Conservation (phyloP, 2,329 filamentous ascomycete species). For the Chlorencoelia australis region DNA sequence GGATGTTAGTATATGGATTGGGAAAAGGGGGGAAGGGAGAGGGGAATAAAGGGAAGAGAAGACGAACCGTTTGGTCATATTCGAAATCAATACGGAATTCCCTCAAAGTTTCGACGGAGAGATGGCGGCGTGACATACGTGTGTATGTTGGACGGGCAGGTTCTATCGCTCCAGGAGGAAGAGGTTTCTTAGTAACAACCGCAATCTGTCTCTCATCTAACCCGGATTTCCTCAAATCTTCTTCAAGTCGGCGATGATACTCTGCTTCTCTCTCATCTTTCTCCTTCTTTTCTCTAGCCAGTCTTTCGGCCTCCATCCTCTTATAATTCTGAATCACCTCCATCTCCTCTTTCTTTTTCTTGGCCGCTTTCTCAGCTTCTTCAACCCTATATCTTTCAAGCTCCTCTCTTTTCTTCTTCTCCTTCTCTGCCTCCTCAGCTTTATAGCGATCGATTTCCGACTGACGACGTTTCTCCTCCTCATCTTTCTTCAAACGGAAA, state of each 20-base stretch:
- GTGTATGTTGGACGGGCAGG: slow-evolving; percentile 45
- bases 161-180: not conserved
- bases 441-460: too few relatives aligned
- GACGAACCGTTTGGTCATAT: slow-evolving; percentile 31
- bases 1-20: not conserved
- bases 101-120: slow-evolving; percentile 52
- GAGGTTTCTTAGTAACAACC: slow-evolving; percentile 44
- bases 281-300: slow-evolving; percentile 39
- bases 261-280: slow-evolving; percentile 34
- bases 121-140: slow-evolving; percentile 49
- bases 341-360: slow-evolving; percentile 25
- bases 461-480: too few relatives aligned
- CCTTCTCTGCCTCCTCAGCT: slow-evolving; percentile 2
- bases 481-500: too few relatives aligned
- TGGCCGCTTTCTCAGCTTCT: slow-evolving; percentile 29
- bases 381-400: slow-evolving; percentile 1
- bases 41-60: too few relatives aligned
- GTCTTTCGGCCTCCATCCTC: slow-evolving; percentile 29
- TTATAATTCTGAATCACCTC: slow-evolving; percentile 32
- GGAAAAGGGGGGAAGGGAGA: not conserved
- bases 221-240: slow-evolving; percentile 48
- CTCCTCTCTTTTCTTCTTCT: slow-evolving; percentile 5
- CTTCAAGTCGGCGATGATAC: slow-evolving; percentile 41
- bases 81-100: slow-evolving; percentile 47
- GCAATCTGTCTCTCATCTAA: slow-evolving; percentile 48